Base-by-base conservation (phyloP, 805 yeast species). In the Grigorovia transvaalensis region DNA sequence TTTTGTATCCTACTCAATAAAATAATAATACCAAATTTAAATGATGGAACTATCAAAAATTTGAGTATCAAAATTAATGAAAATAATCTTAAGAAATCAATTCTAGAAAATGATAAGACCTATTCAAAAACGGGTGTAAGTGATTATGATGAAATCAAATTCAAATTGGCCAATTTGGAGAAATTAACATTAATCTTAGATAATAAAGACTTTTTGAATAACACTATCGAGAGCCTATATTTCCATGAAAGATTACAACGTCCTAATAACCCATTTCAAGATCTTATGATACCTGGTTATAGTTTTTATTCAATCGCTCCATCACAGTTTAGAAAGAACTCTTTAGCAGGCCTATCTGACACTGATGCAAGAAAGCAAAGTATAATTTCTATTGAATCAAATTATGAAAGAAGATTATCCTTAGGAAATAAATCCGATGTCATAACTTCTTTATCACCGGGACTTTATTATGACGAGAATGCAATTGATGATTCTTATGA, bases 261-360 rank as follows among this genome's bases (percentile, higher is more conserved):
- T 11, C 17, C 27, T 8, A 9, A 17, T 33, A 18, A 17, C 15
- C 17, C 42, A 8, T 38, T 42, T 11, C 27, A 42, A 18, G 23
- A 42, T 42, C 17, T 46, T 7, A 13, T 30, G 18, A 18, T 13
- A 38, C 30, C 44, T 4, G 11, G 45, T 41, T 15, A 19, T 9
- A 44, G 40, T 35, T 48, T 51, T 33, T 54, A 56, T 48, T 54
- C 59, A 9, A 54, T 60, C 12, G 57, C 63, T 2, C 64, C 65
- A 2, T 56, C 64, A 8, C 57, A 54, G 42, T 59, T 59, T 44
- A 55, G 64, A 23, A 56, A 58, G 46, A 57, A 55, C 29, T 61
- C 61, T 56, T 45, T 61, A 19, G 59, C 60, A 5, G 64, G 63
- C 1, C 46, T 54, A n/a, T 54, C 56, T 23, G 55, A 54, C 42